phyloP scores from a whole-genome alignment of 805 yeast genomes.

The Nakazawaea wickerhamii region DNA sequence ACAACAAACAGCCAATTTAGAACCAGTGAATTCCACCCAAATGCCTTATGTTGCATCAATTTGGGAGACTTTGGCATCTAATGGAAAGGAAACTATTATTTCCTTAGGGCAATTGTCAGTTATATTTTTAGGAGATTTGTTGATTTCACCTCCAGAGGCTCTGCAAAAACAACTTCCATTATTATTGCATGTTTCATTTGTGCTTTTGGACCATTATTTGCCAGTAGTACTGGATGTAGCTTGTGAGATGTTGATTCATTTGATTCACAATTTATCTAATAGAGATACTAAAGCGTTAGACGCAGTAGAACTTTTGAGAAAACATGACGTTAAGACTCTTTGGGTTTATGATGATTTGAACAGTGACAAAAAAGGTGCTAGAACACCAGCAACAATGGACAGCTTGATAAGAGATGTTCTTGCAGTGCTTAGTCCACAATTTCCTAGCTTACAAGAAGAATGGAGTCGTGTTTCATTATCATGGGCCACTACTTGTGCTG shows the following conservation, averaged over 20 bases:
- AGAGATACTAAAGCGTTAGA: constrained; percentile 49
- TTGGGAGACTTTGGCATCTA: constrained; percentile 46
- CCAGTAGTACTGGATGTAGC: constrained; percentile 83
- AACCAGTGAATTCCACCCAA: constrained; percentile 28
- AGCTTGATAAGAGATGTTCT: constrained; percentile 57
- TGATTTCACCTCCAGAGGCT: constrained; percentile 61
- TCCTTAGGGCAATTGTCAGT: constrained; percentile 85
- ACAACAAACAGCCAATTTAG: constrained; percentile 26
- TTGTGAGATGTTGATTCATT: constrained; percentile 62
- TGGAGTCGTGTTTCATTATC: constrained; percentile 82
- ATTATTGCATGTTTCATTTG: constrained; percentile 72
- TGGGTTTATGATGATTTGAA: constrained; percentile 89
- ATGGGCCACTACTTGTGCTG: constrained; percentile 98
- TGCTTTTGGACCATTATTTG: constrained; percentile 82
- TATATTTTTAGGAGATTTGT: constrained; percentile 77
- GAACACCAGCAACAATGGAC: constrained; percentile 87
- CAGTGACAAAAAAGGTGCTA: constrained; percentile 69
- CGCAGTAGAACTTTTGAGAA: constrained; percentile 53
- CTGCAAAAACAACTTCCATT: constrained; percentile 59
- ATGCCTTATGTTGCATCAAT: constrained; percentile 79
- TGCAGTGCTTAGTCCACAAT: constrained; percentile 43
- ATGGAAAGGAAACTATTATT: constrained; percentile 67
- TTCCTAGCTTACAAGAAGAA: constrained; percentile 56
- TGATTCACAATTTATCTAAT: constrained; percentile 59
- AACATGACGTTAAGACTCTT: constrained; percentile 43